A percentile compares a stretch with the other conserved stretches of the same genome.
Evolutionary conservation across 2,329 filamentous ascomycete species (phyloP).

Genomic region (Venturia carpophila): DNA sequence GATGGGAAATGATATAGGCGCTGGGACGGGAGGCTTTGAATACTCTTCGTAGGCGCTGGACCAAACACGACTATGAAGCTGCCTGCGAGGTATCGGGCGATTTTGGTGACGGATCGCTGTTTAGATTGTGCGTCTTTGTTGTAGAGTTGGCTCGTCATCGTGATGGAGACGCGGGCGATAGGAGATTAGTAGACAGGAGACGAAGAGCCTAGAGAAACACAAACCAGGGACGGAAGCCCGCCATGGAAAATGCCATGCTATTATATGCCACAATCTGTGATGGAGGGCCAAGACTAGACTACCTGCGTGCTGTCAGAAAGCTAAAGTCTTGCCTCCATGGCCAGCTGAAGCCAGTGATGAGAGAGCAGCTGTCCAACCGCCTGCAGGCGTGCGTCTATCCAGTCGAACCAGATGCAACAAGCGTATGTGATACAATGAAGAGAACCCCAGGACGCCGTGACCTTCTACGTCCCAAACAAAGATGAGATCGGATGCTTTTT

Average conservation of each 20-base stretch:
- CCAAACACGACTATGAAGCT: neutral
- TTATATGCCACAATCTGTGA: neutral
- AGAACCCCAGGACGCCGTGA: neutral
- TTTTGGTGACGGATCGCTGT: too few species aligned
- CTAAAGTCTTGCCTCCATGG: neutral
- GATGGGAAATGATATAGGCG: neutral
- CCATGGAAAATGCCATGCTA: neutral
- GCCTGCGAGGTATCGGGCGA: too few species aligned
- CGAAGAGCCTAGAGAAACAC: neutral
- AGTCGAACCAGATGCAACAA: neutral
- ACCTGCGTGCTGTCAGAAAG: conserved; percentile 1
- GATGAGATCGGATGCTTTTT: conserved; percentile 6
- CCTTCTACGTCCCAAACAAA: neutral
- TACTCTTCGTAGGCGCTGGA: neutral
- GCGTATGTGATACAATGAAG: neutral
- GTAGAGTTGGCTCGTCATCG: neutral
- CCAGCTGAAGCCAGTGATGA: conserved; percentile 3
- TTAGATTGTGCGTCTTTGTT: too few species aligned
- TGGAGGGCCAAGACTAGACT: neutral
- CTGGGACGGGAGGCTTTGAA: neutral
- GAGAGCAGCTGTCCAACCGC: neutral
- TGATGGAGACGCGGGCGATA: neutral
- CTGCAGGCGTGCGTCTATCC: neutral
- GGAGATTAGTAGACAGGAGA: too few species aligned
- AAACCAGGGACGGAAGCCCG: neutral